Evolutionary conservation across 2,329 filamentous ascomycete species (phyloP).

Genomic region (Chaetomium sp.): DNA sequence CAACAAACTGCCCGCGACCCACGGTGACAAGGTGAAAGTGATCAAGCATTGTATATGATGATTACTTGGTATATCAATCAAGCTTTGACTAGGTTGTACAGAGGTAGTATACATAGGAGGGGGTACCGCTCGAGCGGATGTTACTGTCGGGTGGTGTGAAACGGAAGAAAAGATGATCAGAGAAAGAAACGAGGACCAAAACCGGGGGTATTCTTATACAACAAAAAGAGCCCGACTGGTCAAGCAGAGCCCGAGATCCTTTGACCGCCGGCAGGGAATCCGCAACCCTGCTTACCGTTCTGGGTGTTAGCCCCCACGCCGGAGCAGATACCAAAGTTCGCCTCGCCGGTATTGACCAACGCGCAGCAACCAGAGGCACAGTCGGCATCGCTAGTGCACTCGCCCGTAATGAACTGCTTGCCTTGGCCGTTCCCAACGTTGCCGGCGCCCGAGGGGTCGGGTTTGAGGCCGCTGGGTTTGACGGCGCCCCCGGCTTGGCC

Average conservation of each 20-base stretch:
- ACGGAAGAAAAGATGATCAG: not conserved
- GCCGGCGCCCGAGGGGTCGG: slow-evolving; percentile 40
- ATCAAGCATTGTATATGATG: too few species aligned
- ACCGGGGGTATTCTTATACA: not conserved
- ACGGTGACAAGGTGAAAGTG: too few species aligned
- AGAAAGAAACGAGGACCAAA: not conserved
- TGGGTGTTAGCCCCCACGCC: slow-evolving; percentile 35
- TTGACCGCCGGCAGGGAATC: slow-evolving; percentile 32
- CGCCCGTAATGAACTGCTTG: slow-evolving; percentile 39
- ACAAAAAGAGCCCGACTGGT: not conserved
- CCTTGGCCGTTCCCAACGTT: slow-evolving; percentile 37
- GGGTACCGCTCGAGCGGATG: too few species aligned
- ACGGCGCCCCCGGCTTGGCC: slow-evolving; percentile 18
- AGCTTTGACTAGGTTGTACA: too few species aligned
- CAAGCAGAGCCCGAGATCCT: not conserved
- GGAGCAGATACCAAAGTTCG: slow-evolving; percentile 37
- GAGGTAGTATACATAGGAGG: too few species aligned
- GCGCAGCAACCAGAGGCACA: slow-evolving; percentile 40
- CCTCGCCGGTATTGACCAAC: slow-evolving; percentile 30
- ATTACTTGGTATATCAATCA: too few species aligned
- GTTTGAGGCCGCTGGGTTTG: slow-evolving; percentile 23
- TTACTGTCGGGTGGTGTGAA: not conserved
- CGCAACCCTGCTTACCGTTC: slow-evolving; percentile 38
- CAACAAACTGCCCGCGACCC: too few species aligned
- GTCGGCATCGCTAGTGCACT: slow-evolving; percentile 37